Conservation (phyloP, 768 basidiomycete species). For the Termitomyces eurrhizus region DNA sequence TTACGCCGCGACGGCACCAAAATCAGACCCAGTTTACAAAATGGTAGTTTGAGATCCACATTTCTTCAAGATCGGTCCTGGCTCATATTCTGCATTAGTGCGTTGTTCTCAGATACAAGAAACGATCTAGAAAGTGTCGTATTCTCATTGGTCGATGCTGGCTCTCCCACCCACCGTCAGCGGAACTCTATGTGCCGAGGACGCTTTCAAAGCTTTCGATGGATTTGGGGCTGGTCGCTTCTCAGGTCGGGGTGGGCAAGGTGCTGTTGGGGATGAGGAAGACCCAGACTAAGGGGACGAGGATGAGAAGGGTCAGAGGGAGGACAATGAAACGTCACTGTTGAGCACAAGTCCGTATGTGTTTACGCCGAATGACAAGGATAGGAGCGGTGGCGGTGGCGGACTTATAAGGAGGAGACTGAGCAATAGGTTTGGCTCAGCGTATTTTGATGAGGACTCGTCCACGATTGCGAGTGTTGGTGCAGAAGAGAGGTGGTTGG, state of each 20-base stretch:
- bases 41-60: no score
- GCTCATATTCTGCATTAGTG: neutral
- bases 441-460: conserved; percentile 44
- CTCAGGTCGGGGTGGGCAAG: no score
- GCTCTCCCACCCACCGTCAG: conserved; percentile 40
- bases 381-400: neutral
- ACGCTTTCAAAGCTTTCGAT: conserved; percentile 15
- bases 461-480: conserved; percentile 47
- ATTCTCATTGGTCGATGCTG: conserved; percentile 20
- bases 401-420: neutral
- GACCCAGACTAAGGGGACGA: no score
- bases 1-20: no score
- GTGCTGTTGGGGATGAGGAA: neutral
- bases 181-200: conserved; percentile 16
- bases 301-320: neutral
- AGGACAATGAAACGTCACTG: neutral
- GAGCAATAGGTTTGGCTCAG: conserved; percentile 18
- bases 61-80: no score
- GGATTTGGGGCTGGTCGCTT: neutral
- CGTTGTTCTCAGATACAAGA: conserved; percentile 8
- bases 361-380: conserved; percentile 1
- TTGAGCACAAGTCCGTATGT: neutral
- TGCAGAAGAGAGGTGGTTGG: neutral
- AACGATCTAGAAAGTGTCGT: conserved; percentile 7
- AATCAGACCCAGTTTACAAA: no score